Evolutionary conservation across 2,329 filamentous ascomycete species (phyloP), one percentile per base, ranked within the genome.

Genomic region (Pleomassaria siparia): DNA sequence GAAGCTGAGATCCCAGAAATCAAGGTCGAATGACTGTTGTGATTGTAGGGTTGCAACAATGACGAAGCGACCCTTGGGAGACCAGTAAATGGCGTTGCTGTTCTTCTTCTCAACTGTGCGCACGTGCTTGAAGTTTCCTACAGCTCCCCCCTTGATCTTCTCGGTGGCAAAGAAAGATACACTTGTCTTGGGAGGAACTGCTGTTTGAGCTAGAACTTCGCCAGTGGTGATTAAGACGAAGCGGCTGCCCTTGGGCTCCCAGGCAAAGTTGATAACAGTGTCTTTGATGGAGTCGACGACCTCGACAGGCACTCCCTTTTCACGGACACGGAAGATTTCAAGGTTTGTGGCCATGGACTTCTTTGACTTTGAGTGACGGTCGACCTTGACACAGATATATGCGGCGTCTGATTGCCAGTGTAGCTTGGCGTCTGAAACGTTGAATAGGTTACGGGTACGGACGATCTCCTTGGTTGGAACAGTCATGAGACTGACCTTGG

Each of bases 11-110:
- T 99, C 94, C 79, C 86, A 97, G 78, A 99, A 99, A 70, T 99
- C 94, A 50, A 99, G 84, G 55, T 99, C 94, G 56, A 90, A 95
- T 75, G 86, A 92, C 74, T 96, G 89, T 69, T 91, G 86, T 64
- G 91, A 96, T 74, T 89, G 85, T 44, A 99, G 89, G 10, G 94
- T 95, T 44, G 91, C 94, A 46, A 99, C 85, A 39, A 97, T 86
- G 29, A 97, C 92, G 66, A 99, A 99, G 40, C 94, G 87, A 44
- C 94, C 94, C 72, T 87, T 89, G 20, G 94, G 94, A 16, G 91
- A 95, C 94, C 94, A 99, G 84, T 97, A 97, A 67, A 99, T 99
- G 57, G 89, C 91, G 69, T 99, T 99, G 82, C 88, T 96, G 76
- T 95, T 97, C 85, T 97, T 97, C 85, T 97, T 97, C 64, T 99